Conservation (phyloP, 164 flowering plant genomes). For the Macadamia tetraphylla region DNA sequence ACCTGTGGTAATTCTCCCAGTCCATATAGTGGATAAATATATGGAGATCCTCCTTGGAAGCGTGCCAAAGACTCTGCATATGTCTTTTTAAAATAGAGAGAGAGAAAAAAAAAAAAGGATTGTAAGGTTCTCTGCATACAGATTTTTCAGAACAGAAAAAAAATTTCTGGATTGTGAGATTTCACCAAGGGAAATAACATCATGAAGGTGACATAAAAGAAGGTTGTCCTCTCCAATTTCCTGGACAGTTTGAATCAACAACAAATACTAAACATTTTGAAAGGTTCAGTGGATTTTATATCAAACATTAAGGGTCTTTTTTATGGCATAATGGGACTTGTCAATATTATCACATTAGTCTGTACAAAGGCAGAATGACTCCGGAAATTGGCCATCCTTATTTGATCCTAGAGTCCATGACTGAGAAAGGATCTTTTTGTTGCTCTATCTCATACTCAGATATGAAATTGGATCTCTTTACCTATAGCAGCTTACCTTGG, state of each 20-base stretch:
- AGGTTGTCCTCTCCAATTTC: no score
- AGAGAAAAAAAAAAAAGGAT: neutral
- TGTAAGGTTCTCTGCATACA: neutral
- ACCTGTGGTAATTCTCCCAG: conserved; percentile 96
- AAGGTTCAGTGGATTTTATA: neutral
- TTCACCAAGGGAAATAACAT: neutral
- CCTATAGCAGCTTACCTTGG: no score
- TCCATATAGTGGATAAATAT: conserved; percentile 91
- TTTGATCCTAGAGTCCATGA: no score
- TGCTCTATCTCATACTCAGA: neutral
- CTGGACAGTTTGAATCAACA: no score
- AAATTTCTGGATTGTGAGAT: no score
- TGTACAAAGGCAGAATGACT: no score
- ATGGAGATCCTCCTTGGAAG: conserved; percentile 93
- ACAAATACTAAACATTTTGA: no score
- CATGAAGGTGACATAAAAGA: neutral
- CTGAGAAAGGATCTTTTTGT: neutral
- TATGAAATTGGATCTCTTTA: neutral
- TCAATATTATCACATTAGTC: neutral
- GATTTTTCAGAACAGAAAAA: no score
- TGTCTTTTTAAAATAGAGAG: conserved; percentile 44
- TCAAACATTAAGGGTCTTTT: neutral
- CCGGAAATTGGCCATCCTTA: no score
- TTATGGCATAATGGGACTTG: neutral
- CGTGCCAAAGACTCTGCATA: conserved; percentile 95